Conservation (phyloP, 2,329 filamentous ascomycete genomes). For the Emergomyces pasteurianus region DNA sequence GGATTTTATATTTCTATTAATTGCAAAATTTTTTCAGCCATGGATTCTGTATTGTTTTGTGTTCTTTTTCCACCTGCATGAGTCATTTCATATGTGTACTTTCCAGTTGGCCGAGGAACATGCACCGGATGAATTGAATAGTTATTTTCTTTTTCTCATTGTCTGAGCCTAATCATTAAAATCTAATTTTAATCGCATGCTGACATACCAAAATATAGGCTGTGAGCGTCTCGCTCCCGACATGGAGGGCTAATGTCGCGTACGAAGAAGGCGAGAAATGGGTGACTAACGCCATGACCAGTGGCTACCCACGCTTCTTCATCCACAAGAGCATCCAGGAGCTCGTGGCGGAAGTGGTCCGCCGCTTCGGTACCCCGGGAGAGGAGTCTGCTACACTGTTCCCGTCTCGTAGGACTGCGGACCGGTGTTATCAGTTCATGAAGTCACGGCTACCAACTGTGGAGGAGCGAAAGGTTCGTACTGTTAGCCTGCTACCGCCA, state of each 20-base stretch:
- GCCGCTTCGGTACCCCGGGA: constrained; percentile 41
- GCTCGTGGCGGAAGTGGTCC: constrained; percentile 57
- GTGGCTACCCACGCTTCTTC: constrained; percentile 91
- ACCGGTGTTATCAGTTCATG: constrained; percentile 64
- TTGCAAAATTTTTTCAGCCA: neutral
- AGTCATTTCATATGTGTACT: neutral
- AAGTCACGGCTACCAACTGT: constrained; percentile 24
- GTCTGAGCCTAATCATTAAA: neutral
- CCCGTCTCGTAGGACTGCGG: constrained; percentile 57
- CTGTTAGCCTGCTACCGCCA: constrained; percentile 42
- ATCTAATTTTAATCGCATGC: neutral
- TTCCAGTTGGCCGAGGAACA: neutral
- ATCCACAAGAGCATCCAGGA: constrained; percentile 71
- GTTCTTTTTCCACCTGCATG: neutral
- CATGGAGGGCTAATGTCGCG: constrained; percentile 79
- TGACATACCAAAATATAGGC: constrained; percentile 46
- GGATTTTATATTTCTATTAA: neutral
- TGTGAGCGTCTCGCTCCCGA: constrained; percentile 89
- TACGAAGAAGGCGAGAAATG: constrained; percentile 88
- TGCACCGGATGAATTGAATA: neutral
- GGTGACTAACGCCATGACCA: constrained; percentile 75
- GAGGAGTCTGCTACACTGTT: constrained; percentile 67
- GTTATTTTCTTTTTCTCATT: neutral
- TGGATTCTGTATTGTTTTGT: neutral
- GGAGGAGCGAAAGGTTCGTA: constrained; percentile 40